phyloP scores from a whole-genome alignment of 768 basidiomycete species.

The Punctularia strigosozonata region DNA sequence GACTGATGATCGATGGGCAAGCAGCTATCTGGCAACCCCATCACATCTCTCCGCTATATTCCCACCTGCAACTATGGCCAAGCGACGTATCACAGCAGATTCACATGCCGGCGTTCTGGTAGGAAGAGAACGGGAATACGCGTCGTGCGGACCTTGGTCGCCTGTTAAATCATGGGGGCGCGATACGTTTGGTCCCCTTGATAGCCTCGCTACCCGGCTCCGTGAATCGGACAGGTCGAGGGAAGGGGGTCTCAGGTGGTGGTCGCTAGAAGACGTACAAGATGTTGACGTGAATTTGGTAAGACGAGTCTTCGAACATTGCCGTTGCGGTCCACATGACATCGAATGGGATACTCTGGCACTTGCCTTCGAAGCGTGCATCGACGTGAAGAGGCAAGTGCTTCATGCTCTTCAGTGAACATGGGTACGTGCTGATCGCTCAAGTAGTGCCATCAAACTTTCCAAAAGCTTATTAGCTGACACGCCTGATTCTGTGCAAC shows the following conservation, averaged over 20 bases:
- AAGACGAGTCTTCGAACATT: constrained; percentile 45
- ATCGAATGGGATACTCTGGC: constrained; percentile 52
- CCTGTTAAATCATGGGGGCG: constrained; percentile 58
- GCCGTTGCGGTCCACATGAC: constrained; percentile 31
- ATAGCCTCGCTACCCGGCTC: constrained; percentile 23
- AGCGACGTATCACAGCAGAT: constrained; percentile 33
- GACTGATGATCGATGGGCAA: constrained; percentile 58
- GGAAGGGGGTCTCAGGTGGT: constrained; percentile 25
- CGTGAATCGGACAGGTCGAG: constrained; percentile 21
- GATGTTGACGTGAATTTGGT: constrained; percentile 38
- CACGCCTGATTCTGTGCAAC: constrained; percentile 42
- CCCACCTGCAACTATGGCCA: constrained; percentile 24
- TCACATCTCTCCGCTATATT: constrained; percentile 41
- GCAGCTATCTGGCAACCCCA: constrained; percentile 31
- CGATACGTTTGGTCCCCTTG: constrained; percentile 43
- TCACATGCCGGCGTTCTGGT: constrained; percentile 55
- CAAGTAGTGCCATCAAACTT: constrained; percentile 48
- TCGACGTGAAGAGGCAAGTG: constrained; percentile 44
- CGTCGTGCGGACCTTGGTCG: constrained; percentile 50
- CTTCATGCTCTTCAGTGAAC: not conserved
- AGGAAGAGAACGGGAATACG: constrained; percentile 53
- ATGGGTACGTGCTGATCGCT: constrained; percentile 6
- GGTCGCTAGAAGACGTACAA: constrained; percentile 36
- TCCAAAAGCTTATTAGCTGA: constrained; percentile 53
- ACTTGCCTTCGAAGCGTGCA: constrained; percentile 56